Evolutionary conservation across 805 yeast species (phyloP).

Genomic region (Cyberlindnera sargentensis): DNA sequence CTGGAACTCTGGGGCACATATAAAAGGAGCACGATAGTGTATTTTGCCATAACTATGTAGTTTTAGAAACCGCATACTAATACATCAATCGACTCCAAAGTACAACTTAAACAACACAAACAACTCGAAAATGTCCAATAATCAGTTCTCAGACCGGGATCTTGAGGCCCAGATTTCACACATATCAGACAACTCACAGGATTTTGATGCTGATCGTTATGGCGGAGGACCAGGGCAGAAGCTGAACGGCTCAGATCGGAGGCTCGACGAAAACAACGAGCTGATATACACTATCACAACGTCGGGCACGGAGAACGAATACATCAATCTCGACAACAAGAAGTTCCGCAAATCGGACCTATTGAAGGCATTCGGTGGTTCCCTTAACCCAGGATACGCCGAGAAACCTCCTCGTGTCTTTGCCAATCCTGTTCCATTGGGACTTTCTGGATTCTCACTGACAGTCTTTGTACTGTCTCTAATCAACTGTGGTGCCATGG

Average conservation of each 20-base stretch:
- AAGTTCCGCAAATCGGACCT: conserved; percentile 38
- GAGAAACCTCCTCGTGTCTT: conserved; percentile 41
- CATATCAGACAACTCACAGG: conserved; percentile 10
- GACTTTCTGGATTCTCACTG: conserved; percentile 53
- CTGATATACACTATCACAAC: conserved; percentile 19
- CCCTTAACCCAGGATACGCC: conserved; percentile 54
- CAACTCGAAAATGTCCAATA: no score
- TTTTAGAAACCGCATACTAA: no score
- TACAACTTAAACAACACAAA: no score
- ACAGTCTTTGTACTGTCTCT: conserved; percentile 55
- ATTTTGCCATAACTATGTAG: no score
- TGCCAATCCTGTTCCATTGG: conserved; percentile 63
- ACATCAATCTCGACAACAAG: conserved; percentile 20
- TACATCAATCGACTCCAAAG: no score
- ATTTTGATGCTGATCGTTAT: not conserved
- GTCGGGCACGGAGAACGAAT: conserved; percentile 21
- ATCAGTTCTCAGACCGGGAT: conserved; percentile 3
- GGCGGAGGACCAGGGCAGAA: no score
- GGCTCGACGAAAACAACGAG: conserved; percentile 1
- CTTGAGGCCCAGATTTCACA: conserved; percentile 17
- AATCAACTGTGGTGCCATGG: conserved; percentile 49
- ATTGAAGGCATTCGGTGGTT: conserved; percentile 62
- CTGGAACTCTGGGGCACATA: no score
- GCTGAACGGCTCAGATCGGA: no score
- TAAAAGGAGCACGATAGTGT: no score